Evolutionary conservation across 495 filamentous ascomycete genomes (phyloP), one percentile per base, ranked within the genome.

Genomic region (Polyplosphaeria fusca): DNA sequence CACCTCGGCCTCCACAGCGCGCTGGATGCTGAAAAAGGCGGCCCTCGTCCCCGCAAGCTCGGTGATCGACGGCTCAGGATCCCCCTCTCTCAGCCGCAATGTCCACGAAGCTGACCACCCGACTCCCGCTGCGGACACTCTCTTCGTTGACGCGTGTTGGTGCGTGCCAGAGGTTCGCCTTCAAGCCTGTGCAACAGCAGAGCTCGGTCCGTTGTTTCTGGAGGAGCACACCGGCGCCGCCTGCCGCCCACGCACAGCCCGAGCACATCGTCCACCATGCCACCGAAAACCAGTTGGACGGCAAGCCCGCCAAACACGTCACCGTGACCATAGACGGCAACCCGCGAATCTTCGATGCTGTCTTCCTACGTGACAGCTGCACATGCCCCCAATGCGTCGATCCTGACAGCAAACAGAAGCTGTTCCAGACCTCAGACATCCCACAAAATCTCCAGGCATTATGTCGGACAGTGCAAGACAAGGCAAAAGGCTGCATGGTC

Each of bases 301-400:
- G 53, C 47, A 65, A 58, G 48, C 55, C 61, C 27, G n/a, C 57
- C 43, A 60, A 49, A 28, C 58, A 61, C 37, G 37, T 64, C 22
- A 46, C 50, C 23, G 55, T 67, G 43, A 55, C 23, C 55, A 63
- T 67, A 22, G 60, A 63, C 28, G 60, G 64, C 39, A 44, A 56
- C 14, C 49, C 40, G 19, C 64, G 48, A 14, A 22, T 47, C 14
- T 67, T 68, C 30, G 64, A 70, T 43, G 55, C 55, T 27, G 48
- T 81, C 42, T 86, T 82, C 68, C 79, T 95, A 16, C 86, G 91
- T 26, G 91, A 97, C 66, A 64, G 79, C 35, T 97, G 92, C 68
- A 63, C 74, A 32, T 96, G 92, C 63, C 66, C 76, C 2, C 59
- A 20, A 2, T 96, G 92, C 70, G 78, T 92, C 37, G 83, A 95